phyloP scores from a whole-genome alignment of 208 protist genomes.

The Novymonas esmeraldas region DNA sequence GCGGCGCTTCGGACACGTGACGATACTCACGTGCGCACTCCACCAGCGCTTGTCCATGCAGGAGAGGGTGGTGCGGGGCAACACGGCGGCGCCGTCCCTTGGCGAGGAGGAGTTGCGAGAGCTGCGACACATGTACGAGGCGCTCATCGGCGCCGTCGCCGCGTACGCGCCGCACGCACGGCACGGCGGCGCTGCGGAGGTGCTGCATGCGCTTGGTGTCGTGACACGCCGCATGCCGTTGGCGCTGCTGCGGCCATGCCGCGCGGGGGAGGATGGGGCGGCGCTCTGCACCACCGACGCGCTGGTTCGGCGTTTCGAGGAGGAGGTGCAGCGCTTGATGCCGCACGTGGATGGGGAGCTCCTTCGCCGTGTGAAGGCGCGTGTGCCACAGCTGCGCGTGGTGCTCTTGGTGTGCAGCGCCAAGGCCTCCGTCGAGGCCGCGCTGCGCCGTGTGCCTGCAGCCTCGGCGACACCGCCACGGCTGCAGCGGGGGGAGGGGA shows the following conservation, averaged over 20 bases:
- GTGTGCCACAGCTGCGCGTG: background rate
- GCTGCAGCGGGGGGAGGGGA: too few relatives aligned
- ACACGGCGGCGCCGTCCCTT: background rate
- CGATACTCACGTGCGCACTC: conserved; percentile 3
- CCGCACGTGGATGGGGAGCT: conserved; percentile 26
- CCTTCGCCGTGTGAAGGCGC: background rate
- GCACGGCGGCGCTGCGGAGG: conserved; percentile 8
- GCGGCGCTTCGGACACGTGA: conserved; percentile 1
- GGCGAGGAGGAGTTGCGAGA: background rate
- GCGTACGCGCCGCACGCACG: conserved; percentile 9
- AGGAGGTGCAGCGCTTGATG: conserved; percentile 15
- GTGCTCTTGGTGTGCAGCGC: conserved; percentile 12
- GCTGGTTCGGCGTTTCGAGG: background rate
- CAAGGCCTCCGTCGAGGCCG: conserved; percentile 14
- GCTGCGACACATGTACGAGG: conserved; percentile 5
- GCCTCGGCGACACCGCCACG: background rate
- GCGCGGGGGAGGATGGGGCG: background rate
- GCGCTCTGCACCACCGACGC: background rate
- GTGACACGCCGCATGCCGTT: conserved; percentile 24
- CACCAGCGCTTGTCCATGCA: conserved; percentile 5
- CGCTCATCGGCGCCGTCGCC: conserved; percentile 7
- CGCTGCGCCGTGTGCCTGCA: background rate
- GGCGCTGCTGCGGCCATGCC: background rate
- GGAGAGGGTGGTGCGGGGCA: background rate
- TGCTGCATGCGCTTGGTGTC: conserved; percentile 17